Evolutionary conservation across 108 stramenopile species (phyloP), one percentile per base, ranked within the genome.

Genomic region (Skeletonema tropicum): DNA sequence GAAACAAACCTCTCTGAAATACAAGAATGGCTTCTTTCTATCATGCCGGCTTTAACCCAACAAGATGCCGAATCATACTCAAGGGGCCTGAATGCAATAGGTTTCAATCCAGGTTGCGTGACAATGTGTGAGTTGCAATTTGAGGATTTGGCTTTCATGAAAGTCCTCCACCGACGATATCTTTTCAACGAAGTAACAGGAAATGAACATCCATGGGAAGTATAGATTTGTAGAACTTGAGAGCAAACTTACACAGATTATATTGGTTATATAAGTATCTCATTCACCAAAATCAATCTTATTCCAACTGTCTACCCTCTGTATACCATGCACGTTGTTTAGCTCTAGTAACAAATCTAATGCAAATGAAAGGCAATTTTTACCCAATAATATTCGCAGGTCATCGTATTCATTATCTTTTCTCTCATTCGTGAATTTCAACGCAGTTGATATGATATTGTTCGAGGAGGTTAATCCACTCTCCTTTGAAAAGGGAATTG

Each of bases 71-170:
- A 68, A 9, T 30, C 23, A 0, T 83, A 83, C 55, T 41, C 82
- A 13, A 29, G 32, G 23, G 66, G 38, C 0, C 49, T 83, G 10
- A n/a, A 64, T 35, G 41, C 15, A 12, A 74, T 83, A 33, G 82
- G 82, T 13, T 83, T 83, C 36, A 36, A 83, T 69, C 82, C 82
- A 2, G 60, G 68, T 19, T 83, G 82, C 41, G 66, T 64, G 13
- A 69, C 82, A 14, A 39, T 59, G 68, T 61, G 72, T 64, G 82
- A 77, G 57, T 41, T 83, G n/a, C 45, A 38, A 6, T 60, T 39
- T 3, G 82, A 83, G 30, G 82, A 83, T 74, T 39, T 83, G 17
- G 32, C 23, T 12, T 83, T 83, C 39, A 83, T 83, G 82, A 83
- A 78, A 66, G 52, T 74, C 0, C 58, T 83, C 14, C 82, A 83